These are phyloP conservation scores for Discostella pseudostelligera DNA, from an alignment of 108 stramenopile species.

Conservation along the genomic window DNA sequence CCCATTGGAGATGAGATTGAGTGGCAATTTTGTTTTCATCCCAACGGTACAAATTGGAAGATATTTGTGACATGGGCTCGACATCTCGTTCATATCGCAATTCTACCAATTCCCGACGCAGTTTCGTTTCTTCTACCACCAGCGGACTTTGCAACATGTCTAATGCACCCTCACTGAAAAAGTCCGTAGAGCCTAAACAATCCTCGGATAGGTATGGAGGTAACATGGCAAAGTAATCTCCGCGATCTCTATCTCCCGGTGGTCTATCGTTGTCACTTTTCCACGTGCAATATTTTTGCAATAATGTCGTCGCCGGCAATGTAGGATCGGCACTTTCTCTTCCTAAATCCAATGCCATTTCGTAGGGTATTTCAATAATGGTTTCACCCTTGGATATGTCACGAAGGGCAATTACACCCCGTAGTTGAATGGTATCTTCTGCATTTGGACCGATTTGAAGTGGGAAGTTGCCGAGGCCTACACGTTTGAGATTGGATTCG, in stretches of 20 bases:
- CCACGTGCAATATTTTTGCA: slow-evolving; percentile 63
- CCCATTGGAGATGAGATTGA: slow-evolving; percentile 60
- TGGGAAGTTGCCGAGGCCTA: slow-evolving; percentile 59
- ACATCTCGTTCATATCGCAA: slow-evolving; percentile 60
- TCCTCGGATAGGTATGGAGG: slow-evolving; percentile 58
- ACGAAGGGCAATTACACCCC: slow-evolving; percentile 69
- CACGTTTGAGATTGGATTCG: slow-evolving; percentile 60
- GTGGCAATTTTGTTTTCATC: slow-evolving; percentile 34
- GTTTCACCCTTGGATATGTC: slow-evolving; percentile 67
- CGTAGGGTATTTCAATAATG: slow-evolving; percentile 76
- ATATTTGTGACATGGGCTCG: slow-evolving; percentile 40
- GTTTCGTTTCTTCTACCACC: slow-evolving; percentile 61
- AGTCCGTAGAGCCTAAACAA: slow-evolving; percentile 69
- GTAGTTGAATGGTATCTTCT: slow-evolving; percentile 29
- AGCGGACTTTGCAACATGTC: slow-evolving; percentile 63
- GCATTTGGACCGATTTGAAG: slow-evolving; percentile 11
- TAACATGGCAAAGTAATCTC: slow-evolving; percentile 65
- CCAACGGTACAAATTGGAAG: slow-evolving; percentile 62
- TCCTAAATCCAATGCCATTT: slow-evolving; percentile 70
- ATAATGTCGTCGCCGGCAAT: slow-evolving; percentile 52
- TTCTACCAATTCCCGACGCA: slow-evolving; percentile 37
- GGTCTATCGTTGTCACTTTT: slow-evolving; percentile 10
- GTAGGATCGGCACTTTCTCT: slow-evolving; percentile 69
- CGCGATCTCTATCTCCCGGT: slow-evolving; percentile 18
- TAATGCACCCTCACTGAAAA: slow-evolving; percentile 60